Evolutionary conservation across 2,329 filamentous ascomycete species (phyloP).

Genomic region (Colletotrichum brevisporum): DNA sequence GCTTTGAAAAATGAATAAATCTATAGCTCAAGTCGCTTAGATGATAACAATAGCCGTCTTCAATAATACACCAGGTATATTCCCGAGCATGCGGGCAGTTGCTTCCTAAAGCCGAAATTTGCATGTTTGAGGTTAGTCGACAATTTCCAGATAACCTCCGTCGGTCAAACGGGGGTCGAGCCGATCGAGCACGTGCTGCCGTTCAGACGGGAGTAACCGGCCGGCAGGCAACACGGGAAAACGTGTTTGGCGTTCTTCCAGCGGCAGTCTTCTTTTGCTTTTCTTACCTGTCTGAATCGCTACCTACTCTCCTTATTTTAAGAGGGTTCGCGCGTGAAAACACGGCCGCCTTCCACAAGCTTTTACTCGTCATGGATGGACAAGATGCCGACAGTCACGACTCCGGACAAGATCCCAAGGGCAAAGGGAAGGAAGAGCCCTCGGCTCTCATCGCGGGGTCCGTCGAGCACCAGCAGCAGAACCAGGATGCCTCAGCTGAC

Average conservation of each 20-base stretch:
- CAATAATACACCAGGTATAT: no score
- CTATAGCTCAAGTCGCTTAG: no score
- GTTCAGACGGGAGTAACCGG: background rate
- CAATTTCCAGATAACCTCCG: no score
- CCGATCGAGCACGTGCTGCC: constrained; percentile 2
- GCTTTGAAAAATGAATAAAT: no score
- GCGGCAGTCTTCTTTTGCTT: background rate
- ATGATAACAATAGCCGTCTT: no score
- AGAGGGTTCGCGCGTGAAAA: no score
- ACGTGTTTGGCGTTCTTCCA: background rate
- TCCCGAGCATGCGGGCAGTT: no score
- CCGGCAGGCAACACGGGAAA: background rate
- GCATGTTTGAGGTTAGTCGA: no score
- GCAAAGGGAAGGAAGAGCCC: constrained; percentile 20
- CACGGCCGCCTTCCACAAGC: no score
- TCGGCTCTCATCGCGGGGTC: background rate
- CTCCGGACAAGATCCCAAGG: constrained; percentile 2
- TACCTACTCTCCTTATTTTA: no score
- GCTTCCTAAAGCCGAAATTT: no score
- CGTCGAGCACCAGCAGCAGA: background rate
- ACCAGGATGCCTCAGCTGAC: background rate
- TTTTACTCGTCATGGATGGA: constrained; percentile 7
- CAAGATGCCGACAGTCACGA: background rate
- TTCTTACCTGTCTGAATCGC: no score
- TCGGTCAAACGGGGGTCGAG: background rate